Evolutionary conservation across 176 grass and related monocot genomes (phyloP).

Genomic region (Zea luxurians): DNA sequence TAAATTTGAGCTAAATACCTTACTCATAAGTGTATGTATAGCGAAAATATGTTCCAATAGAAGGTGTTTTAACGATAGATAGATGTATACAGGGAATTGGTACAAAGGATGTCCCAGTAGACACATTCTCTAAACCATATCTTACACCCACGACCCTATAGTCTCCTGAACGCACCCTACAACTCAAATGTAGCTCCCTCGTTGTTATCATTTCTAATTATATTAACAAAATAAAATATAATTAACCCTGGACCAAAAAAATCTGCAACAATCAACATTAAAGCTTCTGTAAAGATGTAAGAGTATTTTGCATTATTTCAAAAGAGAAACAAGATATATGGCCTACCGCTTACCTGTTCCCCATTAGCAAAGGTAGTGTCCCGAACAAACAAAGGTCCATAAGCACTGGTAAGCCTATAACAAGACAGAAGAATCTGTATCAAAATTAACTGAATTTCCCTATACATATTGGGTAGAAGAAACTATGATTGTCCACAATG

Average conservation of each 20-base stretch:
- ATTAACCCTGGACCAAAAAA: neutral
- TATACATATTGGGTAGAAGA: no score
- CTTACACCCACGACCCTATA: slow-evolving; percentile 72
- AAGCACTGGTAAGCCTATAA: no score
- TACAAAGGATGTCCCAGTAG: slow-evolving; percentile 72
- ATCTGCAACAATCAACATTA: slow-evolving; percentile 18
- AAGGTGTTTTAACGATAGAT: neutral
- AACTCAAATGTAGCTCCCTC: slow-evolving; percentile 20
- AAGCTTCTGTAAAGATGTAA: slow-evolving; percentile 30
- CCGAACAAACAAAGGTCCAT: slow-evolving; percentile 39
- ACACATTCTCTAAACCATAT: slow-evolving; percentile 93
- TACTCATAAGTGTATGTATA: no score
- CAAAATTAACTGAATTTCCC: no score
- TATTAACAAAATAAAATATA: slow-evolving; percentile 23
- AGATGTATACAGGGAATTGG: slow-evolving; percentile 69
- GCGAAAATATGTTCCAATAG: no score
- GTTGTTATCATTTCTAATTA: no score
- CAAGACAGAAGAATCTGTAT: no score
- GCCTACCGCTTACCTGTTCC: slow-evolving; percentile 54
- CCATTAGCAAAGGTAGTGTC: slow-evolving; percentile 71
- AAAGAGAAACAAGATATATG: slow-evolving; percentile 23
- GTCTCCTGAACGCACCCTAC: slow-evolving; percentile 71
- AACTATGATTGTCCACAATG: no score
- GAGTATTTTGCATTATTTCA: slow-evolving; percentile 24
- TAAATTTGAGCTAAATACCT: no score